These are phyloP conservation scores for Elsinoe ampelina DNA, from an alignment of 2,329 filamentous ascomycete genomes.

Conservation along the genomic window DNA sequence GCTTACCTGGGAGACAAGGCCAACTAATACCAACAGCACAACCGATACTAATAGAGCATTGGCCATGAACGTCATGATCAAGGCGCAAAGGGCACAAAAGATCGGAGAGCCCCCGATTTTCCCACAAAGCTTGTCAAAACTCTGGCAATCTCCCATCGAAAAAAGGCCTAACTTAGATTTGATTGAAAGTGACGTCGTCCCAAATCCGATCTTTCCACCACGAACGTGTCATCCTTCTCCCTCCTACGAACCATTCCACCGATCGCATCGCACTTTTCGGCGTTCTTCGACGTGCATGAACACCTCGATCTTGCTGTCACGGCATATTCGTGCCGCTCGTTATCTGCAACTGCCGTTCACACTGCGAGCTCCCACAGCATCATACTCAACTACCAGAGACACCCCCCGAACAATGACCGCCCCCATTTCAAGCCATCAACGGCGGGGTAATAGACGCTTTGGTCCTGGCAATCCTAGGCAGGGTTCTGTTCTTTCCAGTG, in stretches of 20 bases:
- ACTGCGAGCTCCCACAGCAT: neutral
- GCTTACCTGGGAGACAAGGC: neutral
- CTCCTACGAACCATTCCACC: neutral
- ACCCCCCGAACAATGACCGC: neutral
- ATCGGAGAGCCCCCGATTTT: conserved; percentile 7
- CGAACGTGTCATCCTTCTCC: neutral
- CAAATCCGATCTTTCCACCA: neutral
- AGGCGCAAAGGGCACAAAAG: neutral
- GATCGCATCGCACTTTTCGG: neutral
- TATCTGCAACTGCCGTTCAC: neutral
- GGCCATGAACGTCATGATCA: neutral
- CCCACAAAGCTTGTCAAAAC: conserved; percentile 6
- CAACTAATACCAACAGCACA: neutral
- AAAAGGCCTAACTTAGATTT: neutral
- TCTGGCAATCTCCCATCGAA: neutral
- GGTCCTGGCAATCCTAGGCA: neutral
- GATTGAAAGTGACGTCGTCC: conserved; percentile 6
- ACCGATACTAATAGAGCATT: neutral
- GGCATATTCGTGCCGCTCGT: conserved; percentile 1
- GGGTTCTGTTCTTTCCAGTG: neutral
- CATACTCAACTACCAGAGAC: neutral
- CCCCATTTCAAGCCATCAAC: neutral
- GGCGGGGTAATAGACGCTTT: conserved; percentile 1
- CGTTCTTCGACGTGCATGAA: neutral
- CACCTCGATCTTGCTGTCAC: neutral